These are phyloP conservation scores for Podila clonocystis DNA, from an alignment of 192 early-diverging fungal genomes.

Conservation along the genomic window DNA sequence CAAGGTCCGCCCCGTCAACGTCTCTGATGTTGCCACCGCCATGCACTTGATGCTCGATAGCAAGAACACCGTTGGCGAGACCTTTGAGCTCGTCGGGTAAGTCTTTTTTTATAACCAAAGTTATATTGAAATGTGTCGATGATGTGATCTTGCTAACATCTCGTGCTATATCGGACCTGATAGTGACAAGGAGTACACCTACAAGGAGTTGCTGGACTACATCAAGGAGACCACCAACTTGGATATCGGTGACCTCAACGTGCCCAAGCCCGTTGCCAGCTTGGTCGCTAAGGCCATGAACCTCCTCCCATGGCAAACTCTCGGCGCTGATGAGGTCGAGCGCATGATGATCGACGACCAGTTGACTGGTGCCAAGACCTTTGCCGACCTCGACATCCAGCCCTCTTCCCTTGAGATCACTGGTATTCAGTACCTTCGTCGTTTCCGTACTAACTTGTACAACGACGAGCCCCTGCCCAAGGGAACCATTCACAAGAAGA, in stretches of 20 bases:
- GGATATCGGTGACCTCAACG: constrained; percentile 52
- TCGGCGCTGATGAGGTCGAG: constrained; percentile 89
- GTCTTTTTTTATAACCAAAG: not conserved
- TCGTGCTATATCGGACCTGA: not conserved
- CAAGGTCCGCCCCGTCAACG: constrained; percentile 77
- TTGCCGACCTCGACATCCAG: constrained; percentile 86
- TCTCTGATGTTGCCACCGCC: constrained; percentile 86
- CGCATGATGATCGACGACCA: constrained; percentile 80
- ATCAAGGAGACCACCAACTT: constrained; percentile 68
- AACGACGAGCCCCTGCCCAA: constrained; percentile 66
- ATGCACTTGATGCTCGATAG: constrained; percentile 80
- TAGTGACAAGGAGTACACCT: constrained; percentile 80
- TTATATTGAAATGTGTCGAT: not conserved
- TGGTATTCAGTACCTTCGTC: constrained; percentile 83
- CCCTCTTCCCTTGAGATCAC: constrained; percentile 84
- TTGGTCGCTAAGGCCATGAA: constrained; percentile 70
- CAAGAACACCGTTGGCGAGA: constrained; percentile 81
- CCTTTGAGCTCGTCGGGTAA: constrained; percentile 90
- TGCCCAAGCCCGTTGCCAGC: constrained; percentile 82
- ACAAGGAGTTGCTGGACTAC: constrained; percentile 76
- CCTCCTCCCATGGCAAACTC: constrained; percentile 77
- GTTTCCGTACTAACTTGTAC: constrained; percentile 78
- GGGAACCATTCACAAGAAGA: constrained; percentile 58
- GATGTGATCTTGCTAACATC: not conserved
- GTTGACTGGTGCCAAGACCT: constrained; percentile 77